Percentiles rank a stretch among this genome's conserved stretches.
Conservation (phyloP, 1,284 basidiomycete genomes). For the Sphaerobolus stellatus region DNA sequence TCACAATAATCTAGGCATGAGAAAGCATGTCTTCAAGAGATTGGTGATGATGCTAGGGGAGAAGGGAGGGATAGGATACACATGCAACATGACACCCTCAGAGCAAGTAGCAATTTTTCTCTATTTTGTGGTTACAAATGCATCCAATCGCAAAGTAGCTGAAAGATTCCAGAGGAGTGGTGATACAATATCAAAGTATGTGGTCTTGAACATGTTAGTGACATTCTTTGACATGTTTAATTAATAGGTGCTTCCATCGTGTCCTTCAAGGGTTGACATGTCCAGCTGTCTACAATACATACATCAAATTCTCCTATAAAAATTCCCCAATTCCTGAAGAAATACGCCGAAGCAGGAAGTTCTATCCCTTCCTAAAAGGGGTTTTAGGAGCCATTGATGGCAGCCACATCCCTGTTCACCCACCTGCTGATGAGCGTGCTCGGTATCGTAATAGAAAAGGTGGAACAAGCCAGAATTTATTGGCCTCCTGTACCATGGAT, state of each 20-base stretch:
- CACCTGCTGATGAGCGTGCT: constrained; percentile 22
- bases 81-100: constrained; percentile 9
- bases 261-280: background rate
- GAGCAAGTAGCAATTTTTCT: constrained; percentile 22
- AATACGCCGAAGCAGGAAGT: too few relatives aligned
- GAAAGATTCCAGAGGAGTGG: background rate
- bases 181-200: constrained; percentile 16
- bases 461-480: constrained; percentile 33
- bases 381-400: constrained; percentile 42
- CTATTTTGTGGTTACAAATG: constrained; percentile 16
- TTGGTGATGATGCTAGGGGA: background rate
- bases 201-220: background rate
- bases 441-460: constrained; percentile 36
- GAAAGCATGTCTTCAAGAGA: constrained; percentile 7
- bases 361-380: constrained; percentile 37
- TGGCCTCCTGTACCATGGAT: constrained; percentile 29
- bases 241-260: constrained; percentile 16
- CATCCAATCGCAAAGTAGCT: constrained; percentile 8
- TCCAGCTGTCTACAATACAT: constrained; percentile 14
- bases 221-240: background rate
- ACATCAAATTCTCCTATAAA: constrained; percentile 24
- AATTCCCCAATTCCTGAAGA: constrained; percentile 3
- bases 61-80: constrained; percentile 8
- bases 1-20: constrained; percentile 17
- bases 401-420: constrained; percentile 32